phyloP scores from a whole-genome alignment of 2,329 filamentous ascomycete genomes.

The Grosmannia serpens region DNA sequence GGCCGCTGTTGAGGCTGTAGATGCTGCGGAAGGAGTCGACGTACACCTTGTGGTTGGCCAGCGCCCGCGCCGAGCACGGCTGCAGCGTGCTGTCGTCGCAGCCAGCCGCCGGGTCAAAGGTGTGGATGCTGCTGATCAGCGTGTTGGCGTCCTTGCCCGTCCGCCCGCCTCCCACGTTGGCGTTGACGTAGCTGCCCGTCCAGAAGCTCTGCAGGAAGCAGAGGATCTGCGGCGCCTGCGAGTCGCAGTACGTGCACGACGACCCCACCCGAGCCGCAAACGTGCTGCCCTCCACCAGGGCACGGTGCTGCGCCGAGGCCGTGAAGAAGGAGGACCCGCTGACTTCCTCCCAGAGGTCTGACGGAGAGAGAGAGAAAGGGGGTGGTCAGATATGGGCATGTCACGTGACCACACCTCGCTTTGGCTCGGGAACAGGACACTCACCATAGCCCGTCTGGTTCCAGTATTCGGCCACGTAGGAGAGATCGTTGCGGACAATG shows the following conservation, averaged over 20 bases:
- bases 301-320: constrained; percentile 54
- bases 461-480: constrained; percentile 66
- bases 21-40: constrained; percentile 62
- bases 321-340: constrained; percentile 72
- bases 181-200: constrained; percentile 51
- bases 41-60: constrained; percentile 66
- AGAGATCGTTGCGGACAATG: constrained; percentile 62
- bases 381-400: background rate
- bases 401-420: too few species aligned
- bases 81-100: constrained; percentile 67
- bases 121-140: constrained; percentile 53
- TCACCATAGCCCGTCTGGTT: constrained; percentile 47
- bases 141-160: constrained; percentile 63
- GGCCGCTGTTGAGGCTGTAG: constrained; percentile 59
- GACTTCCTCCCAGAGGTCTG: constrained; percentile 71
- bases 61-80: constrained; percentile 57
- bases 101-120: constrained; percentile 53
- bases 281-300: constrained; percentile 53
- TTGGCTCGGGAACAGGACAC: background rate
- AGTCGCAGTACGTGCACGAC: constrained; percentile 46
- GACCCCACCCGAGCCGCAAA: constrained; percentile 54
- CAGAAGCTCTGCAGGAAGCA: constrained; percentile 70
- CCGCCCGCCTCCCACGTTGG: constrained; percentile 43
- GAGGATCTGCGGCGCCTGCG: constrained; percentile 55
- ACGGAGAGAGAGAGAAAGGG: background rate